These are phyloP conservation scores for Blastobotrys chiropterorum DNA, from an alignment of 805 yeast genomes.

Conservation along the genomic window DNA sequence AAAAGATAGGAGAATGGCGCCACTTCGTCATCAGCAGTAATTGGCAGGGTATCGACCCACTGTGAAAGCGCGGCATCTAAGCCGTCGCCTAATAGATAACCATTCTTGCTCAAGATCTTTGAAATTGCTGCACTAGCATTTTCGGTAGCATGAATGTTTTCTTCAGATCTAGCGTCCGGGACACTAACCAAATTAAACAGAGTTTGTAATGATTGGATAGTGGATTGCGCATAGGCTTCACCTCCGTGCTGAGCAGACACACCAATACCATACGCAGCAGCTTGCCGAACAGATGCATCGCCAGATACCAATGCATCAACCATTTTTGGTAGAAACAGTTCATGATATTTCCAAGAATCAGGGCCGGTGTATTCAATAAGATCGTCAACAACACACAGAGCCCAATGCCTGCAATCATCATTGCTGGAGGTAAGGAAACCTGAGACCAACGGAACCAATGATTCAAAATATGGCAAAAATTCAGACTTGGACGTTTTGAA, in stretches of 20 bases:
- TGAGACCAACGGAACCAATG: slow-evolving; percentile 51
- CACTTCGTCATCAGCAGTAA: slow-evolving; percentile 77
- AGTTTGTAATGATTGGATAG: slow-evolving; percentile 65
- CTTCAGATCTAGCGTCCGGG: slow-evolving; percentile 82
- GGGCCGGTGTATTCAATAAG: slow-evolving; percentile 75
- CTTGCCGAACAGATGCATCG: slow-evolving; percentile 68
- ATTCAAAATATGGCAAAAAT: slow-evolving; percentile 61
- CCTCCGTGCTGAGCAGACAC: slow-evolving; percentile 82
- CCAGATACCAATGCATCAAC: slow-evolving; percentile 50
- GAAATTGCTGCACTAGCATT: slow-evolving; percentile 79
- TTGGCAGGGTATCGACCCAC: slow-evolving; percentile 82
- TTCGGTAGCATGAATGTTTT: slow-evolving; percentile 81
- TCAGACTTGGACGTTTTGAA: slow-evolving; percentile 55
- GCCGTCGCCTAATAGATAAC: slow-evolving; percentile 48
- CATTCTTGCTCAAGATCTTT: slow-evolving; percentile 63
- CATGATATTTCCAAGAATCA: slow-evolving; percentile 56
- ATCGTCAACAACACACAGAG: slow-evolving; percentile 74
- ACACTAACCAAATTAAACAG: slow-evolving; percentile 64
- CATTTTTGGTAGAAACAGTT: slow-evolving; percentile 54
- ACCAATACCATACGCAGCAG: slow-evolving; percentile 80
- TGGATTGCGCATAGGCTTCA: slow-evolving; percentile 50
- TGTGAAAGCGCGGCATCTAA: slow-evolving; percentile 55
- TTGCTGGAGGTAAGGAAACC: slow-evolving; percentile 59
- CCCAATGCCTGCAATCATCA: slow-evolving; percentile 65
- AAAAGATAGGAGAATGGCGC: slow-evolving; percentile 80